Base-by-base conservation (phyloP, 768 basidiomycete species). In the Crepidotus variabilis region DNA sequence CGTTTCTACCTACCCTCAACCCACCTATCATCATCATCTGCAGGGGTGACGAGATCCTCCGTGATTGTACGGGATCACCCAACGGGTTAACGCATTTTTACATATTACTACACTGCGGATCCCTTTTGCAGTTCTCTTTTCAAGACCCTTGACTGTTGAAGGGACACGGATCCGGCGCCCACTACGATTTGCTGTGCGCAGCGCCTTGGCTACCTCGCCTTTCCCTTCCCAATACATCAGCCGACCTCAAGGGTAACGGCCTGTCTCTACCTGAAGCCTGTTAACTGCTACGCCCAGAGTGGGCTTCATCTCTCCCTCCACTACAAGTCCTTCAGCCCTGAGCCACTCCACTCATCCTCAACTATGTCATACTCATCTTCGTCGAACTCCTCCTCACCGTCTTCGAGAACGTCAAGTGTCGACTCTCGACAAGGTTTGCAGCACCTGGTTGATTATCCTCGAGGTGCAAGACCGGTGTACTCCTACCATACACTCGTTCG, bases 401-500 rank as follows among this genome's bases (percentile, higher is more conserved):
- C 55, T 11, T 51, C 55, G 16, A 56, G 48, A n/a, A 50, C 55
- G n/a, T 56, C 50, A 9, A 50, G 45, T 21, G 23, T 7, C 9
- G 16, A 24, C 11, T 45, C 50, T 5, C 39, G 39, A 45, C 55
- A 50, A 18, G 20, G 33, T 13, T 43, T 56, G 10, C 32, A 23
- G 11, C 35, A 49, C 16, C 33, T 56, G 7, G 46, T 22, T 18
- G 55, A 56, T 14, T 45, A 51, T 24, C 55, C 55, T 51, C 50
- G 20, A 51, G 55, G 55, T 43, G 5, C 55, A 9, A 35, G 55
- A 43, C 55, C 55, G 18, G 45, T 56, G 33, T 56, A 56, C 34
- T 51, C 55, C 20, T 51, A 56, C 32, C 55, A 46, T 18, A 50
- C 55, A 4, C 55, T 56, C 55, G 51, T 56, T 56, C 55, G 55